Evolutionary conservation across 805 yeast species (phyloP), one percentile per base, ranked within the genome.

Genomic region (Lachancea cidri): DNA sequence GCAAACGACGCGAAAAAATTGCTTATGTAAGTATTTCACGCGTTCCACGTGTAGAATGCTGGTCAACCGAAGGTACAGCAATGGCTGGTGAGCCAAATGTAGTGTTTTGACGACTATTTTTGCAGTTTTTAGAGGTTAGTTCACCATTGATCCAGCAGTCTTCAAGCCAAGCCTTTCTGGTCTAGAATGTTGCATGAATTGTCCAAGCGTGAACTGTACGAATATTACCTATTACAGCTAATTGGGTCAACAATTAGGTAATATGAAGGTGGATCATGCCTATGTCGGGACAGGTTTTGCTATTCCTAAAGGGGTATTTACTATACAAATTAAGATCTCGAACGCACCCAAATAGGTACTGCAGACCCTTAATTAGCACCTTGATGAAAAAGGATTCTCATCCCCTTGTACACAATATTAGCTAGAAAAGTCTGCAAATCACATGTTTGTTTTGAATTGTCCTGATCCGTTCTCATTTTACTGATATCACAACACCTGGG

Each of bases 401-500:
- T n/a, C n/a, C n/a, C n/a, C n/a, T n/a, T n/a, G n/a, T n/a, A n/a
- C n/a, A n/a, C n/a, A n/a, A n/a, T n/a, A n/a, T n/a, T n/a, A n/a
- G n/a, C n/a, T n/a, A n/a, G n/a, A n/a, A n/a, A n/a, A n/a, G n/a
- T n/a, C n/a, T n/a, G n/a, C n/a, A n/a, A n/a, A n/a, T n/a, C n/a
- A n/a, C n/a, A n/a, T n/a, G n/a, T n/a, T n/a, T n/a, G n/a, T n/a
- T n/a, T n/a, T n/a, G n/a, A n/a, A n/a, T n/a, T n/a, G n/a, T n/a
- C n/a, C n/a, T n/a, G n/a, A n/a, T n/a, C n/a, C n/a, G n/a, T n/a
- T n/a, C n/a, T n/a, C n/a, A 25, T 13, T 5, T 30, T n/a, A 8
- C n/a, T n/a, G 27, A 11, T 22, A 22, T 22, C 7, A 7, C 27
- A 30, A 24, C 22, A 22, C 8, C 5, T 29, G 81, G 81, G 82